Evolutionary conservation across 176 grass and related monocot genomes (phyloP), one percentile per base, ranked within the genome.

Genomic region (Carex pumila): DNA sequence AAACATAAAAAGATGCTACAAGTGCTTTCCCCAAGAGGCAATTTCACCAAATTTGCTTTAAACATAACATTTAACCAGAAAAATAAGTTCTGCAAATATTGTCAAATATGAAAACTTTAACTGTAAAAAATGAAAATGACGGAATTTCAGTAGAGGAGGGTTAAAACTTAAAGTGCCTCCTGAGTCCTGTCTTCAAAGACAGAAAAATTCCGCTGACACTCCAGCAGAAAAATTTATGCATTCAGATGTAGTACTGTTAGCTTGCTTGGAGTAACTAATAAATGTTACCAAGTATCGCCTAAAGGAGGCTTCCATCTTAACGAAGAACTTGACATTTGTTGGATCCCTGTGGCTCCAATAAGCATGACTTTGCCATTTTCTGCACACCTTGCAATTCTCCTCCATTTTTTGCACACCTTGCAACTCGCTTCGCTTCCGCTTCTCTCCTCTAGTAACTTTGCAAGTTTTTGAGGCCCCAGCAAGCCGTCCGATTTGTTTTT

Each of bases 311-410:
- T 69, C 36, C 81, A 88, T 74, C 72, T 52, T 31, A 52, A 87
- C 85, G 17, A 88, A 79, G 83, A 91, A 91, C 81, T 63, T n/a
- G 22, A 79, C 85, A 21, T 65, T 68, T 10, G 21, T 76, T 14
- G 47, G 19, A n/a, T 90, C 81, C 18, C 83, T 41, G 43, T 84
- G 85, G 34, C 34, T 17, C 86, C 82, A 91, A 30, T 87, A 90
- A 50, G 22, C 31, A 81, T 85, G 67, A 5, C 32, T 52, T n/a
- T 69, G 39, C 15, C 68, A 82, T 31, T 79, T 71, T 56, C 8
- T 68, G 82, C 89, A 87, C 3, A 18, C 67, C 4, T 25, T 81
- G 79, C 58, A 75, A 41, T 32, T 58, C 45, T 61, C 64, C 22
- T 52, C 41, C 41, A 45, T 45, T 45, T 45, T 7, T 45, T 45